Evolutionary conservation across 768 basidiomycete genomes (phyloP).

Genomic region (Psilocybe sp.): DNA sequence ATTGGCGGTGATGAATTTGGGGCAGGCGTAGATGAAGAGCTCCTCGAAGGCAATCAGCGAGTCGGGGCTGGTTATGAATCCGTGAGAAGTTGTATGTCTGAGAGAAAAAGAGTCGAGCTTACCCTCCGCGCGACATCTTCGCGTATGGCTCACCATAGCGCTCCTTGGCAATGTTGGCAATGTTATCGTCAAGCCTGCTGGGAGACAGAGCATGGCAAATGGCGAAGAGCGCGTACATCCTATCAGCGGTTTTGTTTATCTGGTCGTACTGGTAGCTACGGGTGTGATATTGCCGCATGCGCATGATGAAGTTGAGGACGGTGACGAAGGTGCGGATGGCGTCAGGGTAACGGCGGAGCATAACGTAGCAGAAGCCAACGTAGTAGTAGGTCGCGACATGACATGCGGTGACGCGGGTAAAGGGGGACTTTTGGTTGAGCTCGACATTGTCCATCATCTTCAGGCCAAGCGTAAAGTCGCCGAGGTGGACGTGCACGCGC

Average conservation of each 20-base stretch:
- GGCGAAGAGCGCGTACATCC: slow-evolving; percentile 96
- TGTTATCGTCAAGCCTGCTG: slow-evolving; percentile 90
- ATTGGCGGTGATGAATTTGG: slow-evolving; percentile 95
- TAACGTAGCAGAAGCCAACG: slow-evolving; percentile 95
- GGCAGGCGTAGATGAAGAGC: slow-evolving; percentile 91
- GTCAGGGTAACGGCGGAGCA: slow-evolving; percentile 91
- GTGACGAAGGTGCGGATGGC: slow-evolving; percentile 92
- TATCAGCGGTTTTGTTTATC: slow-evolving; percentile 97
- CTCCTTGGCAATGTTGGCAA: slow-evolving; percentile 90
- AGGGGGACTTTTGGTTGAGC: slow-evolving; percentile 88
- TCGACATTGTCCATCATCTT: slow-evolving; percentile 95
- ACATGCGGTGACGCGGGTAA: slow-evolving; percentile 93
- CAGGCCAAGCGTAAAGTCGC: slow-evolving; percentile 92
- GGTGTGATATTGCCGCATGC: slow-evolving; percentile 96
- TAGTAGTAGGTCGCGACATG: slow-evolving; percentile 95
- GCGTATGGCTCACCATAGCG: slow-evolving; percentile 88
- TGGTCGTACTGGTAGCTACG: slow-evolving; percentile 96
- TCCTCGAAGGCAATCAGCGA: slow-evolving; percentile 83
- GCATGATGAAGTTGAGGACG: slow-evolving; percentile 91
- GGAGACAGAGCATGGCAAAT: slow-evolving; percentile 93
- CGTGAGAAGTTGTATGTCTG: background rate
- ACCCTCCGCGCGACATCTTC: slow-evolving; percentile 82
- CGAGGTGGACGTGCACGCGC: slow-evolving; percentile 92
- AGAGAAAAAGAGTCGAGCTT: slow-evolving; percentile 5
- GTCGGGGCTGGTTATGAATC: slow-evolving; percentile 23